Percentiles rank a stretch among this genome's conserved stretches.
Conservation (phyloP, 1,139 yeast genomes). For the Meyerozyma athensensis region DNA sequence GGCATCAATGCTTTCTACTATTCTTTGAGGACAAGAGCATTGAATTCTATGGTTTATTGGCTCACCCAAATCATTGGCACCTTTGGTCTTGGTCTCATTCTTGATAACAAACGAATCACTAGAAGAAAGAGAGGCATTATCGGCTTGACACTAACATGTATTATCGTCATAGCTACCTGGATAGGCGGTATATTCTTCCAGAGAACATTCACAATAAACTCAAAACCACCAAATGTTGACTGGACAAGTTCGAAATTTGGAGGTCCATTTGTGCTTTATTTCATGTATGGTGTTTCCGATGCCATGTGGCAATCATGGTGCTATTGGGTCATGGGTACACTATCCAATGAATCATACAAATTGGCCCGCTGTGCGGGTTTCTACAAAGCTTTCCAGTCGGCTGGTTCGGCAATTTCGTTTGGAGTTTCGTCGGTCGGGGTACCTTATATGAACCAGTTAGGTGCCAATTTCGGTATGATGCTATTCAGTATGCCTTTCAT, state of each 20-base stretch:
- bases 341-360: slow-evolving; percentile 10
- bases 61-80: slow-evolving; percentile 10
- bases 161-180: slow-evolving; percentile 9
- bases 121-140: slow-evolving; percentile 8
- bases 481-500: slow-evolving; percentile 11
- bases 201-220: slow-evolving; percentile 6
- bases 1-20: slow-evolving; percentile 9
- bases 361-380: slow-evolving; percentile 10
- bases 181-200: slow-evolving; percentile 11
- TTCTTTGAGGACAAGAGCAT: slow-evolving; percentile 10
- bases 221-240: slow-evolving; percentile 8
- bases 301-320: slow-evolving; percentile 10
- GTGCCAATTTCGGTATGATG: slow-evolving; percentile 11
- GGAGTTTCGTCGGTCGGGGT: slow-evolving; percentile 9
- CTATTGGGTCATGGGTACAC: slow-evolving; percentile 11
- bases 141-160: slow-evolving; percentile 8
- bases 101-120: slow-evolving; percentile 6
- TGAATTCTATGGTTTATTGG: slow-evolving; percentile 11
- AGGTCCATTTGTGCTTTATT: slow-evolving; percentile 11
- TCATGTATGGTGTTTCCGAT: slow-evolving; percentile 10
- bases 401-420: slow-evolving; percentile 11
- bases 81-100: slow-evolving; percentile 9
- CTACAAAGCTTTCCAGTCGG: slow-evolving; percentile 11
- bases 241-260: slow-evolving; percentile 9
- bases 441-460: slow-evolving; percentile 8